Percentiles rank a stretch among this genome's conserved stretches.
Evolutionary conservation across 768 basidiomycete genomes (phyloP).

Genomic region (Hemileccinum rubropunctum): DNA sequence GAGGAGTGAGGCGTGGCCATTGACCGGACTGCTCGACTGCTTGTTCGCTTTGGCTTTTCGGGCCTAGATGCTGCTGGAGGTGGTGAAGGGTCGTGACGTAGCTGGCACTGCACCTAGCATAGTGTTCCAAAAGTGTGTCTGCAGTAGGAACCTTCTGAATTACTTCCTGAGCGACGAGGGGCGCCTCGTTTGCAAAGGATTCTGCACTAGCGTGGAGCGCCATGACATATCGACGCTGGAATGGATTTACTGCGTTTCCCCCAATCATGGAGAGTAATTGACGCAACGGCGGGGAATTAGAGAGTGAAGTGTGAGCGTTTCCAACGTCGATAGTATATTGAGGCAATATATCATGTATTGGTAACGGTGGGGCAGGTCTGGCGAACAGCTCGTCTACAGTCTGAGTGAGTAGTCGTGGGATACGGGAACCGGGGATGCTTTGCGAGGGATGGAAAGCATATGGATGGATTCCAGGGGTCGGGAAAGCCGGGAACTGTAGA

Average conservation of each 20-base stretch:
- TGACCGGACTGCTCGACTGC: slow-evolving; percentile 18
- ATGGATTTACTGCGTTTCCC: neutral
- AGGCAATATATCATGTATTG: neutral
- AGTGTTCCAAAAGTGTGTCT: neutral
- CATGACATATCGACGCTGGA: neutral
- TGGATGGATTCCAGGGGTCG: neutral
- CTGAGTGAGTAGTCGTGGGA: neutral
- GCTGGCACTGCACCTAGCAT: neutral
- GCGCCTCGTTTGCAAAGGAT: neutral
- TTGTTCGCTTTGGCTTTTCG: slow-evolving; percentile 10
- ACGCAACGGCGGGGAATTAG: neutral
- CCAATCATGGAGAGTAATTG: neutral
- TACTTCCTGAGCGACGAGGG: neutral
- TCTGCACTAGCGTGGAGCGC: neutral
- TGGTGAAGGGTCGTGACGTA: neutral
- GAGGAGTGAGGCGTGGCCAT: slow-evolving; percentile 35
- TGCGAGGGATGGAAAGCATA: neutral
- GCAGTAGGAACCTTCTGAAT: neutral
- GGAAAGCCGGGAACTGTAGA: neutral
- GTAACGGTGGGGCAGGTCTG: neutral
- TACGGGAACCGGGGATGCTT: neutral
- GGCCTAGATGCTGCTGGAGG: slow-evolving; percentile 7
- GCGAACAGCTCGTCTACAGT: neutral
- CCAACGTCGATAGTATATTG: neutral
- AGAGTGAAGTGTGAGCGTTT: neutral